Evolutionary conservation across 208 protist species (phyloP), one percentile per base, ranked within the genome.

Genomic region (Trypanosomatidae sp.): DNA sequence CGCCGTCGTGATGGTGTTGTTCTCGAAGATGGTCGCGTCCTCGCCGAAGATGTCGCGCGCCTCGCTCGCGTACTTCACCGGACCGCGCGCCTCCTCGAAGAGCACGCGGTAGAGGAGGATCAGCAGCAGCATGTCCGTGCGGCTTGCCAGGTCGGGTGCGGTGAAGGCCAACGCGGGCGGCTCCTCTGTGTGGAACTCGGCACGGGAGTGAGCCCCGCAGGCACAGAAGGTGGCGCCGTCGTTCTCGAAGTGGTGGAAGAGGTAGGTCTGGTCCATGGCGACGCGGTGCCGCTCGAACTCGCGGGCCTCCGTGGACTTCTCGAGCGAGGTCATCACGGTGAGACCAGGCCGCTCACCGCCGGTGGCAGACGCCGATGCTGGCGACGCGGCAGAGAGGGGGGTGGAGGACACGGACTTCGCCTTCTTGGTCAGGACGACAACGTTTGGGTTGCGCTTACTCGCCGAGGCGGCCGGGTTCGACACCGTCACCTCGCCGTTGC

Each of bases 171-270:
- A 64, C 39, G 79, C 81, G 10, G 83, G 69, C 47, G 79, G 49
- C 60, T 69, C 67, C 43, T 81, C 22, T 28, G 87, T 90, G 49
- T 82, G 80, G 36, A 95, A 83, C 59, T 88, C 81, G 17, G 70
- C 68, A 33, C 91, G 80, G 47, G 80, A 79, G 62, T 85, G 71
- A 1, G 62, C 43, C 1, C 85, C 87, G 73, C 91, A 95, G 25
- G 77, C 78, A 59, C 91, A 95, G n/a, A 25, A 66, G 9, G 69
- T 56, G 3, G 76, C 66, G 1, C 71, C 41, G 68, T 92, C 91
- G 62, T 66, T 82, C 49, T 91, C 84, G 71, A 95, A 92, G 77
- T 93, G 87, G 74, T 95, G 91, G 64, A 95, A 95, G 13, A 84
- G 36, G 69, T 87, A 91, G 1, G 69, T 76, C 76, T 83, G 81